Evolutionary conservation across 2,329 filamentous ascomycete genomes (phyloP).

Genomic region (Cladosporium velox): DNA sequence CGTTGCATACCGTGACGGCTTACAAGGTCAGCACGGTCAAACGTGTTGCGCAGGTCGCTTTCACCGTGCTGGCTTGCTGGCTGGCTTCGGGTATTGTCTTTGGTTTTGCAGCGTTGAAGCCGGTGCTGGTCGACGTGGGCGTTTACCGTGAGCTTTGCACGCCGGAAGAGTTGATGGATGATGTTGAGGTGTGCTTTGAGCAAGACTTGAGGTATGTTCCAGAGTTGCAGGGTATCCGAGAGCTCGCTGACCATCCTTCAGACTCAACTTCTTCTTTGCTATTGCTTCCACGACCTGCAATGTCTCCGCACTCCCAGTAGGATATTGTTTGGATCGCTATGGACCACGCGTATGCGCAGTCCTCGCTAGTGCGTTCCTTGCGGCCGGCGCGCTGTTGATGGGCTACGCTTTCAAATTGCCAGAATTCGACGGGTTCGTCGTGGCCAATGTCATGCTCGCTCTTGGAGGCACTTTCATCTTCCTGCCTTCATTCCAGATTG

Average conservation of each 20-base stretch:
- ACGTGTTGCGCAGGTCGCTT: slow-evolving; percentile 61
- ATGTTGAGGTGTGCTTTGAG: slow-evolving; percentile 56
- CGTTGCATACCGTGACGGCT: slow-evolving; percentile 48
- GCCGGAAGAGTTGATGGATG: slow-evolving; percentile 50
- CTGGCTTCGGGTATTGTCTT: slow-evolving; percentile 79
- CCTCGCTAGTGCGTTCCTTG: slow-evolving; percentile 68
- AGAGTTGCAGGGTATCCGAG: neutral
- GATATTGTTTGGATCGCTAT: slow-evolving; percentile 78
- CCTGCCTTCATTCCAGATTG: slow-evolving; percentile 52
- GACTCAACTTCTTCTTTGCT: slow-evolving; percentile 88
- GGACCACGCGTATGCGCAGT: slow-evolving; percentile 76
- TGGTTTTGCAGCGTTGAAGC: slow-evolving; percentile 82
- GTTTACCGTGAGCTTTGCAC: slow-evolving; percentile 69
- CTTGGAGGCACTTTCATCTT: slow-evolving; percentile 53
- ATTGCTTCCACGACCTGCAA: slow-evolving; percentile 85
- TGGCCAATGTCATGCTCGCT: slow-evolving; percentile 51
- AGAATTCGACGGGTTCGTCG: slow-evolving; percentile 67
- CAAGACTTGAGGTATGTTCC: slow-evolving; percentile 52
- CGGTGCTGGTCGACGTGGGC: slow-evolving; percentile 71
- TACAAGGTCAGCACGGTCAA: slow-evolving; percentile 50
- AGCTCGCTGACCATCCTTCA: slow-evolving; percentile 26
- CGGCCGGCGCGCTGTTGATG: slow-evolving; percentile 69
- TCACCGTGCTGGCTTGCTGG: slow-evolving; percentile 71
- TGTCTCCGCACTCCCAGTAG: slow-evolving; percentile 79
- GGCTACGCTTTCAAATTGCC: slow-evolving; percentile 62